Evolutionary conservation across 345 rosid genomes (phyloP).

Genomic region (Eucalyptus curtisii): DNA sequence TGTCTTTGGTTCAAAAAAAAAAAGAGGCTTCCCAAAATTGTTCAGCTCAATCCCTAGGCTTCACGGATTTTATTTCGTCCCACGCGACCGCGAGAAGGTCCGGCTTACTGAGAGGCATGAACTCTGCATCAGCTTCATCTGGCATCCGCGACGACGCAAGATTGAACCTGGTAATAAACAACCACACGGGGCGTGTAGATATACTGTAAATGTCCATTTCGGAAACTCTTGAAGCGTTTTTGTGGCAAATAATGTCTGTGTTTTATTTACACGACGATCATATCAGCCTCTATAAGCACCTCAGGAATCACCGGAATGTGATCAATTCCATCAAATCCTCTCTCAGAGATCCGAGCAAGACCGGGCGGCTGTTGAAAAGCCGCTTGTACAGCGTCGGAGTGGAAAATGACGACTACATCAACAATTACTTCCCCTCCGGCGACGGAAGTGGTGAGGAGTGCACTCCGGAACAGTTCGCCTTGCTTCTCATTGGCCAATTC

Average conservation of each 20-base stretch:
- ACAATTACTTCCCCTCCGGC: slow-evolving; percentile 16
- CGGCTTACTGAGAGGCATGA: slow-evolving; percentile 10
- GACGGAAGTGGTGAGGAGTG: background rate
- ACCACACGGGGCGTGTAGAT: background rate
- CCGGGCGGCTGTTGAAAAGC: background rate
- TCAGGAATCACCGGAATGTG: slow-evolving; percentile 1
- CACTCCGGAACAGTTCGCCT: background rate
- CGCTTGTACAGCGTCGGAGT: slow-evolving; percentile 12
- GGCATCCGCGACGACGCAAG: slow-evolving; percentile 29
- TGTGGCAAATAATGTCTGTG: background rate
- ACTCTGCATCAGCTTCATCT: slow-evolving; percentile 27
- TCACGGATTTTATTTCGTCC: slow-evolving; percentile 10
- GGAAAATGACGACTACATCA: slow-evolving; percentile 32
- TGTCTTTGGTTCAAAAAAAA: background rate
- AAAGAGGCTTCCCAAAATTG: background rate
- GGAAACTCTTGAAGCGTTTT: background rate
- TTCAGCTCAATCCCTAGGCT: slow-evolving; percentile 24
- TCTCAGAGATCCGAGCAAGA: background rate
- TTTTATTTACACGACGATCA: slow-evolving; percentile 23
- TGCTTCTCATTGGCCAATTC: background rate
- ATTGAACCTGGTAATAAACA: background rate
- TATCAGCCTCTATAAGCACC: slow-evolving; percentile 26
- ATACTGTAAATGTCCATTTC: background rate
- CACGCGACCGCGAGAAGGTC: background rate
- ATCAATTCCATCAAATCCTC: background rate